phyloP scores from a whole-genome alignment of 305 asterid species.

The Nicotiana rustica region DNA sequence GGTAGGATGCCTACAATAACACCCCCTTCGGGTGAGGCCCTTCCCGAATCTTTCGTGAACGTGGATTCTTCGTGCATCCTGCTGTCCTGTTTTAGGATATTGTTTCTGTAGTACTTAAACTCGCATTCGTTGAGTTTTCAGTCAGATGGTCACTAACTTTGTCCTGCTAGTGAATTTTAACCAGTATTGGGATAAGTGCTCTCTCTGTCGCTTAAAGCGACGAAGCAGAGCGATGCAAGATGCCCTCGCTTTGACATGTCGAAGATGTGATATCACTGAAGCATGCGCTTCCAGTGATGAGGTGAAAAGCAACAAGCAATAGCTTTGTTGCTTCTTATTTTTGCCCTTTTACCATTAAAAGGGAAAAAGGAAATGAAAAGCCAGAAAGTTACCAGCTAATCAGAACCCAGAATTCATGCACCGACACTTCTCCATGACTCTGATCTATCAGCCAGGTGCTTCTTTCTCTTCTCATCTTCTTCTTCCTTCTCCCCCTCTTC shows the following conservation, averaged over 20 bases:
- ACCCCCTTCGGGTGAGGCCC: too few species aligned
- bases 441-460: constrained; percentile 21
- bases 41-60: too few species aligned
- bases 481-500: not conserved
- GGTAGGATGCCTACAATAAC: too few species aligned
- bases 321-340: constrained; percentile 11
- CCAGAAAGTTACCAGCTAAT: constrained; percentile 15
- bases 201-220: not conserved
- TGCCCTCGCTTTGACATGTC: constrained; percentile 3
- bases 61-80: too few species aligned
- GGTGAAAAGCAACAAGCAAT: constrained; percentile 6
- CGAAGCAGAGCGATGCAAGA: not conserved
- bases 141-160: constrained; percentile 1
- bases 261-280: constrained; percentile 19
- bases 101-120: not conserved
- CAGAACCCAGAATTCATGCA: constrained; percentile 12
- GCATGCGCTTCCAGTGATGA: constrained; percentile 11
- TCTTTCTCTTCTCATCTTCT: not conserved
- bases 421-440: not conserved
- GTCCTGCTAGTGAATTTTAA: constrained; percentile 13
- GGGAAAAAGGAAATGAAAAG: not conserved
- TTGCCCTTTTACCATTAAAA: not conserved
- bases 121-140: not conserved
- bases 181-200: not conserved
- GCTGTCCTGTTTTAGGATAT: not conserved